Conservation (phyloP, 2,329 filamentous ascomycete species). For the Xylariomycetidae sp. region DNA sequence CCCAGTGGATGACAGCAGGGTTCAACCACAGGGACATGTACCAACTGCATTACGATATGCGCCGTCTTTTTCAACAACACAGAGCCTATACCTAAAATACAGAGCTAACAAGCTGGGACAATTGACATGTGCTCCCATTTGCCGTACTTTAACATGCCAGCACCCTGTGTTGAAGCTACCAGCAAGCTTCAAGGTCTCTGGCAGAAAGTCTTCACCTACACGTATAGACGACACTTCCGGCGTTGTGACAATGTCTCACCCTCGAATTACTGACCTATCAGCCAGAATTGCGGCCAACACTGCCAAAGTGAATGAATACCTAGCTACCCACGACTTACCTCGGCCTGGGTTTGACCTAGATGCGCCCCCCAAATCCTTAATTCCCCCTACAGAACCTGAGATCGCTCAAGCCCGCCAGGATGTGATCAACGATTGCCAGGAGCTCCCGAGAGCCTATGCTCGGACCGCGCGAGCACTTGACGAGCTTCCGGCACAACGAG, state of each 20-base stretch:
- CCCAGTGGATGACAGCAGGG: too few species aligned
- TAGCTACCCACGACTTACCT: constrained; percentile 9
- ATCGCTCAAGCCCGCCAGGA: constrained; percentile 7
- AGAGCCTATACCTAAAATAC: too few species aligned
- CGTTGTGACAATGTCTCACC: constrained; percentile 5
- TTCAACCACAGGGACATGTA: too few species aligned
- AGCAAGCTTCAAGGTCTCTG: too few species aligned
- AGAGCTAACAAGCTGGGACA: too few species aligned
- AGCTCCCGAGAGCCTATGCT: constrained; percentile 14
- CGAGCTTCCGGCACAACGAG: constrained; percentile 7
- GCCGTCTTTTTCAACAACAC: too few species aligned
- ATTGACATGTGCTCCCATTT: too few species aligned
- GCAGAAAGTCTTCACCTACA: too few species aligned
- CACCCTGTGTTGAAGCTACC: too few species aligned
- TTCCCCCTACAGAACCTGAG: constrained; percentile 4
- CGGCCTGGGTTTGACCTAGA: constrained; percentile 13
- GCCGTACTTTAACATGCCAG: too few species aligned
- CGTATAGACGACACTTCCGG: too few species aligned
- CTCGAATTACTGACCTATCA: constrained; percentile 7
- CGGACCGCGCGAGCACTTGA: constrained; percentile 13
- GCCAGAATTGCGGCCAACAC: constrained; percentile 14
- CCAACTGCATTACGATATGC: too few species aligned
- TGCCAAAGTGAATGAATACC: constrained; percentile 12
- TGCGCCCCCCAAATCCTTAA: constrained; percentile 4
- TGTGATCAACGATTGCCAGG: constrained; percentile 10